Evolutionary conservation across 2,329 filamentous ascomycete genomes (phyloP).

Genomic region (Colletotrichum neosansevieriae): DNA sequence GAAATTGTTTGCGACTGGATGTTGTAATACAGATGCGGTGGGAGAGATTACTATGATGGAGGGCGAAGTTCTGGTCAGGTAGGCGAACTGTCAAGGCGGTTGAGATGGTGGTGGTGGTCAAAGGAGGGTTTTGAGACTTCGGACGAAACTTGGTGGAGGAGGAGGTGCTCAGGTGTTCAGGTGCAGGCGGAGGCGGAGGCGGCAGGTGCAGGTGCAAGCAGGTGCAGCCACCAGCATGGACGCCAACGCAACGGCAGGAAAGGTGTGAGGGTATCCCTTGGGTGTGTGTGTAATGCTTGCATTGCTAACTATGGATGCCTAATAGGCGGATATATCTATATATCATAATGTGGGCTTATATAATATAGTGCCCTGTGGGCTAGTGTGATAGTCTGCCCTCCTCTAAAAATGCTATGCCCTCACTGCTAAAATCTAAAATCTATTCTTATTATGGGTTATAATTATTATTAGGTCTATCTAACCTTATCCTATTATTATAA

Average conservation of each 20-base stretch:
- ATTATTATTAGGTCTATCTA: no score
- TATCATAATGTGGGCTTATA: no score
- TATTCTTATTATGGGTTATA: no score
- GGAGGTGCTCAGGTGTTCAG: slow-evolving; percentile 23
- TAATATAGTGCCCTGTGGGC: no score
- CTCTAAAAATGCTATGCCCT: no score
- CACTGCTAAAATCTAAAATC: no score
- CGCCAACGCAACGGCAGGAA: not conserved
- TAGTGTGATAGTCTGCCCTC: no score
- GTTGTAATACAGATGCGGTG: slow-evolving; percentile 29
- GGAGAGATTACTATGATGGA: slow-evolving; percentile 32
- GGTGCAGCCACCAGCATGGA: slow-evolving; percentile 3
- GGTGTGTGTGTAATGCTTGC: no score
- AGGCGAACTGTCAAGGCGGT: slow-evolving; percentile 17
- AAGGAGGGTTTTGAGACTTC: slow-evolving; percentile 39
- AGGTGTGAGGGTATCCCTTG: no score
- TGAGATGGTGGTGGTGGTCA: slow-evolving; percentile 38
- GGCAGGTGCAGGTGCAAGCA: not conserved
- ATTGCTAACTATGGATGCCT: no score
- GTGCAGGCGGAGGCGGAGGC: not conserved
- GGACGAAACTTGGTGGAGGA: slow-evolving; percentile 40
- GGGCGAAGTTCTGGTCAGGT: slow-evolving; percentile 18
- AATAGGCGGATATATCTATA: no score
- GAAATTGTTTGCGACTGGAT: not conserved
- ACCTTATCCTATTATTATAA: no score